A percentile compares a stretch with the other conserved stretches of the same genome.
phyloP scores from a whole-genome alignment of 306 rosid genomes.

The Dryas octopetala region DNA sequence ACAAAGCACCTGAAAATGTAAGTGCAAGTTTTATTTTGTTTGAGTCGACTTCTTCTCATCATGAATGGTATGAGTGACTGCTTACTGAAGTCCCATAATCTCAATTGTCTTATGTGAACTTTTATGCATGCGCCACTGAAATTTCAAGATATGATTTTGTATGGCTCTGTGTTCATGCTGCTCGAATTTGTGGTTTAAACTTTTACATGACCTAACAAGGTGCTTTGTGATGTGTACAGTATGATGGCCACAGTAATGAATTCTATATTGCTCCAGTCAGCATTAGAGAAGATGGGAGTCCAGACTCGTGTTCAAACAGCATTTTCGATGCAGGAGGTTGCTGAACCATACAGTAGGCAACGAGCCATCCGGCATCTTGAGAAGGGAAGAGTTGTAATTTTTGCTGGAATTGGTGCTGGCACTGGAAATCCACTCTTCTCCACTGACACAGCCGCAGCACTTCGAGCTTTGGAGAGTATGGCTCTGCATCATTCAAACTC shows the following conservation, averaged over 20 bases:
- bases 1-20: not conserved
- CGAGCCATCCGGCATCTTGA: slow-evolving; percentile 55
- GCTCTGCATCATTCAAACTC: slow-evolving; percentile 7
- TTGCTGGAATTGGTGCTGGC: slow-evolving; percentile 53
- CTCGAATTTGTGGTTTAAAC: not conserved
- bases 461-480: slow-evolving; percentile 47
- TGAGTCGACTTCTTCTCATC: not conserved
- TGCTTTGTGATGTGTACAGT: slow-evolving; percentile 29
- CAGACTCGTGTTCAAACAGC: slow-evolving; percentile 52
- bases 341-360: slow-evolving; percentile 52
- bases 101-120: not conserved
- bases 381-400: slow-evolving; percentile 53
- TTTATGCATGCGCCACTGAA: not conserved
- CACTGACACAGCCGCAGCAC: slow-evolving; percentile 50
- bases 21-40: not conserved
- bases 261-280: slow-evolving; percentile 49
- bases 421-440: slow-evolving; percentile 49
- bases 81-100: not conserved
- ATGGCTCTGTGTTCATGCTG: not conserved
- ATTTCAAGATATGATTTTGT: not conserved
- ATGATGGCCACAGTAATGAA: slow-evolving; percentile 59
- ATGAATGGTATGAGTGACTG: not conserved
- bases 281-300: slow-evolving; percentile 49
- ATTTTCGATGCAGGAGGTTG: slow-evolving; percentile 45
- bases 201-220: slow-evolving; percentile 1